Base-by-base conservation (phyloP, 805 yeast genomes). In the Sugiyamaella smithiae region DNA sequence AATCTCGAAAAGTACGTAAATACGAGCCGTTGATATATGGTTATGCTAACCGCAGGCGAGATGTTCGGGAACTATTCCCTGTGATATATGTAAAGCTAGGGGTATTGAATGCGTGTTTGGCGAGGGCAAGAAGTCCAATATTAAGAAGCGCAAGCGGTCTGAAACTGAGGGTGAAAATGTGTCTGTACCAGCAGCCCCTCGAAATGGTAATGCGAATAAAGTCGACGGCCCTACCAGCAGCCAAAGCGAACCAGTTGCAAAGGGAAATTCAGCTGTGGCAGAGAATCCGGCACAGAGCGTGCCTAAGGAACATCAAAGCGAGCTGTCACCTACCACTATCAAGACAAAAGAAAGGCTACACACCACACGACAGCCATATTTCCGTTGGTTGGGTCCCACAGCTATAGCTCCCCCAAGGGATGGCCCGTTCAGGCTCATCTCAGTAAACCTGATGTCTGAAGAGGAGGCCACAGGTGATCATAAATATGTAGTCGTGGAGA, bases 371-470 rank as follows among this genome's bases (percentile, higher is more conserved):
- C 64, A 60, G 46, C 64, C 64, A 8, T 60, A 58, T 43, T 60
- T 60, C 40, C 41, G 64, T 19, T 60, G 62, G 64, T 59, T 60
- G 3, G 64, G 64, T 4, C 61, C 64, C 1, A 60, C 64, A 1
- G 59, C 64, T 5, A 60, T 60, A 19, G 63, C 63, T 4, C 64
- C 64, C 3, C 64, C 64, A 2, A 48, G 47, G 14, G 43, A 48
- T 36, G 64, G 64, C 20, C 50, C 53, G 12, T 59, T 57, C 45
- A 26, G 64, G 12, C 56, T 60, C n/a, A 45, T 60, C n/a, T 56
- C 62, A 7, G 62, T 60, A 12, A 59, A 58, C 42, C 40, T 60
- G 22, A 40, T 53, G n/a, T 41, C 59, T 4, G 25, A 49, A 17
- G 51, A 50, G 23, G 37, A 47, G n/a, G 41, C 17, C 8, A 44